Evolutionary conservation across 352 stramenopile genomes (phyloP), one percentile per base, ranked within the genome.

Genomic region (Phytopythium vexans): DNA sequence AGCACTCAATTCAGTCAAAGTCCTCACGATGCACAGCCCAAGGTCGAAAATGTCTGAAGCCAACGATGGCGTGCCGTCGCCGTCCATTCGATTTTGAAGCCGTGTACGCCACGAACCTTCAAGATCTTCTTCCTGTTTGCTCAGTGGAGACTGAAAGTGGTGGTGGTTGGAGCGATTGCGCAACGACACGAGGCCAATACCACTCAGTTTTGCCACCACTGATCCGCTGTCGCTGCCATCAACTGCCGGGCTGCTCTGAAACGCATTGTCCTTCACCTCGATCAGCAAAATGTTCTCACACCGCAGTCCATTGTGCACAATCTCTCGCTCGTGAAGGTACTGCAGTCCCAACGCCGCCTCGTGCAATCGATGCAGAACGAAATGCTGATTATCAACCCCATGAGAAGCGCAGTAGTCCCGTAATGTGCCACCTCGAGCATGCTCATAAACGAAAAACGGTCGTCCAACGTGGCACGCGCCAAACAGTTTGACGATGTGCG

Each of bases 241-340:
- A 36, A 46, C 3, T 16, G 21, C 35, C 8, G 21, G 41, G 8
- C 43, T 56, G 2, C 7, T 6, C 35, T 60, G 60, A 11, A 8
- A 36, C 40, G 49, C 4, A 10, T 1, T 21, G 43, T 58, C 10
- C 33, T 56, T 71, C 33, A 61, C 55, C 38, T 60, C 36, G 6
- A 68, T 46, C 21, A 72, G 15, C n/a, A 68, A n/a, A 44, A 72
- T 54, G 48, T 58, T 60, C 6, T 66, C 52, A 10, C 54, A 62
- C 41, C 36, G 8, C 21, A 72, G 41, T 8, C 58, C 14, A 6
- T 66, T 49, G 43, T 66, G 60, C 11, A 63, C 64, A 32, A 72
- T 65, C 9, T 68, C 60, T n/a, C 64, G 64, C 21, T 72, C 64
- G 41, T 72, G 64, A 3, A 72, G 56, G 16, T 72, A 72, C 41